Conservation (phyloP, 78 protist species). For the Mantamonas sphyraenae region DNA sequence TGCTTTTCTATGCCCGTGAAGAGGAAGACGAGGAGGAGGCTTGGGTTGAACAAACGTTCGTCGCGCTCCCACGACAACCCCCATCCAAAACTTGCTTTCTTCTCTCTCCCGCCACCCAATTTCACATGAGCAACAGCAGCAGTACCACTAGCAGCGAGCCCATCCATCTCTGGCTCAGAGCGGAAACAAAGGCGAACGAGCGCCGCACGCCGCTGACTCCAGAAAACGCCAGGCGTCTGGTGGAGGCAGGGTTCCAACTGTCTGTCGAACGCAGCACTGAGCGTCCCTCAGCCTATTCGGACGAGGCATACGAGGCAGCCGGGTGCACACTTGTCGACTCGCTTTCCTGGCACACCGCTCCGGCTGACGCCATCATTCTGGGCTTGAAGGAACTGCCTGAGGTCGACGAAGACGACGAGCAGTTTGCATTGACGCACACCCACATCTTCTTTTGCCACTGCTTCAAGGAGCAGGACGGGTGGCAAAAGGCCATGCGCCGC, state of each 20-base stretch:
- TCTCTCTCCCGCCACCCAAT: too few species aligned
- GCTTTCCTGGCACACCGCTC: constrained; percentile 42
- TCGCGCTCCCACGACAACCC: too few species aligned
- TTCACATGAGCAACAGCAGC: too few species aligned
- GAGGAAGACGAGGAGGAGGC: too few species aligned
- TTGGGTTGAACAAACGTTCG: too few species aligned
- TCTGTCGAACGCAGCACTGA: constrained; percentile 33
- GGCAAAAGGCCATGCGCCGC: constrained; percentile 58
- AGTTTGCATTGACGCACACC: constrained; percentile 27
- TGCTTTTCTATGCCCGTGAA: constrained; percentile 20
- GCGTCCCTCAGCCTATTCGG: constrained; percentile 17
- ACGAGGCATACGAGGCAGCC: constrained; percentile 25
- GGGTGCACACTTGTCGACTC: constrained; percentile 37
- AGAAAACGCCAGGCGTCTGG: constrained; percentile 1
- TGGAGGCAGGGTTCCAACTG: constrained; percentile 12
- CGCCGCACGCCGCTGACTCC: constrained; percentile 49
- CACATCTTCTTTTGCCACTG: constrained; percentile 76
- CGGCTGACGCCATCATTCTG: constrained; percentile 25
- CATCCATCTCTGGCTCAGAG: constrained; percentile 40
- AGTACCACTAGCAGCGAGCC: too few species aligned
- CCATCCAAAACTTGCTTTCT: too few species aligned
- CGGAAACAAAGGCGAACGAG: constrained; percentile 49
- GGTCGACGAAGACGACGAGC: constrained; percentile 17
- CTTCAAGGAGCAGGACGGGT: constrained; percentile 66
- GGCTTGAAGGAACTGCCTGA: constrained; percentile 75